Evolutionary conservation across 768 basidiomycete genomes (phyloP).

Genomic region (Suillus alpinus): DNA sequence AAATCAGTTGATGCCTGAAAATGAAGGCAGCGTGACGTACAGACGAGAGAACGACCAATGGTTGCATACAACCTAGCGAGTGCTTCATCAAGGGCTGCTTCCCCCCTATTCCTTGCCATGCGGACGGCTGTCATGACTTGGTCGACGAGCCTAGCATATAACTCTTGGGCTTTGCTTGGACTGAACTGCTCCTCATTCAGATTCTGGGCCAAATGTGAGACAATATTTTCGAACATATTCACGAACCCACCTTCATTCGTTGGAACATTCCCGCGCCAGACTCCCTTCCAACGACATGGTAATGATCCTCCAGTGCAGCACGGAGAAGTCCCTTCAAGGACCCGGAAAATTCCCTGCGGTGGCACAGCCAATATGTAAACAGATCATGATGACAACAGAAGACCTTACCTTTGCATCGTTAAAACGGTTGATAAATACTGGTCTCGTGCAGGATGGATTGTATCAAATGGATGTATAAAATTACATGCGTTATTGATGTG

Average conservation of each 20-base stretch:
- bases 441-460: neutral
- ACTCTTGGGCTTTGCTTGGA: neutral
- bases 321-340: neutral
- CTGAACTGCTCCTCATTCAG: neutral
- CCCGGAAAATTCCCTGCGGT: neutral
- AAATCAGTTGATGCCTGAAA: neutral
- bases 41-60: neutral
- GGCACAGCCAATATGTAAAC: neutral
- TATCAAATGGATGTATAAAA: neutral
- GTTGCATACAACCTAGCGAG: neutral
- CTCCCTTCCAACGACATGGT: neutral
- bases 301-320: neutral
- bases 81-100: neutral
- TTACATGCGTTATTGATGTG: neutral
- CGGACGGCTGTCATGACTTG: neutral
- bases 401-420: neutral
- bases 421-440: neutral
- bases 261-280: neutral
- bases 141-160: neutral
- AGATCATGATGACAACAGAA: neutral
- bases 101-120: neutral
- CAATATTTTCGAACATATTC: neutral
- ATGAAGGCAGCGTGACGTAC: neutral
- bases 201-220: neutral
- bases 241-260: slow-evolving; percentile 1